phyloP scores from a whole-genome alignment of 2,329 filamentous ascomycete genomes.

The Botrytis sinoallii region DNA sequence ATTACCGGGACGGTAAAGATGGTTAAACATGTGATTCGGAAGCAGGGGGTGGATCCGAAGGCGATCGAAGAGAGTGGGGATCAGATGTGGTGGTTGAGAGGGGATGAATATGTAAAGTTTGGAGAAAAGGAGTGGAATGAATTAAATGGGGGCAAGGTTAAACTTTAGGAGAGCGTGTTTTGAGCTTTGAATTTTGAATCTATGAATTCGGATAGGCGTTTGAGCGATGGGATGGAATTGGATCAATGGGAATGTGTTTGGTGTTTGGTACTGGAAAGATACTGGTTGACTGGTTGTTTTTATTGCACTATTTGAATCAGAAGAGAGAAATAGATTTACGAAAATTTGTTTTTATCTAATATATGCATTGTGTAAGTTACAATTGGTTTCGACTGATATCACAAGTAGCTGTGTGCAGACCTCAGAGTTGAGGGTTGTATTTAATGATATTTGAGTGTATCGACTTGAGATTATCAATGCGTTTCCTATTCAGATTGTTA shows the following conservation, averaged over 20 bases:
- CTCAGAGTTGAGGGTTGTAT: neutral
- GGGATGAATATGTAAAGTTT: slow-evolving; percentile 67
- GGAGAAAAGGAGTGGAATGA: slow-evolving; percentile 63
- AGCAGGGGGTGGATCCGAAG: slow-evolving; percentile 68
- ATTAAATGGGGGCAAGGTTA: slow-evolving; percentile 65
- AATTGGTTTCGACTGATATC: neutral
- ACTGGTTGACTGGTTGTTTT: neutral
- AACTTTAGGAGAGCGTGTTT: slow-evolving; percentile 22
- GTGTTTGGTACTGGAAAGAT: neutral
- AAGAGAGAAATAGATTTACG: neutral
- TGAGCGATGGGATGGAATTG: neutral
- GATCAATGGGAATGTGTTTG: neutral
- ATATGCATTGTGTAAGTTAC: too few species aligned
- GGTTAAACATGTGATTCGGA: slow-evolving; percentile 72
- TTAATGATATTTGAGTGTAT: neutral
- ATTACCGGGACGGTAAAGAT: slow-evolving; percentile 86
- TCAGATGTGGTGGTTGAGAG: slow-evolving; percentile 56
- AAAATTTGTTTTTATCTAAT: neutral
- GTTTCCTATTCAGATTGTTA: neutral
- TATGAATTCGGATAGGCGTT: neutral
- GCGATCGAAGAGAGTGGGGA: slow-evolving; percentile 45
- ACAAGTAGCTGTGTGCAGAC: neutral
- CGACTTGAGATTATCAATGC: neutral
- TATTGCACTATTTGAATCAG: neutral
- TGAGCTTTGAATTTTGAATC: neutral